phyloP scores from a whole-genome alignment of 2,329 filamentous ascomycete species.

The Monosporascus sp. region DNA sequence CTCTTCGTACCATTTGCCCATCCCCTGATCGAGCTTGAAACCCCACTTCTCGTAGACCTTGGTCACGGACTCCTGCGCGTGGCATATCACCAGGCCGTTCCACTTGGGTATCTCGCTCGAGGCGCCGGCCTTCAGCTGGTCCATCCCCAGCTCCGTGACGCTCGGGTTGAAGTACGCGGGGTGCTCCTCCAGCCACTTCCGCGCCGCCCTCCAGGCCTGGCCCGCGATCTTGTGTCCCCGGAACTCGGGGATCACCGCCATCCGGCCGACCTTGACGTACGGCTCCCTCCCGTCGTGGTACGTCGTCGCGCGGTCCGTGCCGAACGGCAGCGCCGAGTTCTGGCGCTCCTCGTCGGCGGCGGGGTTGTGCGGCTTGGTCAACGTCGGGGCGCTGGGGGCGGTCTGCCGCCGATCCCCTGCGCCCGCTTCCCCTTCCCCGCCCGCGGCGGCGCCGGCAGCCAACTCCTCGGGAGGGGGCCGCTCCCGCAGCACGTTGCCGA shows the following conservation, averaged over 20 bases:
- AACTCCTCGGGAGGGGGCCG: no score
- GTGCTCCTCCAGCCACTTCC: conserved; percentile 64
- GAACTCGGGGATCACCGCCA: conserved; percentile 65
- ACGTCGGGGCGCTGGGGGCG: conserved; percentile 8
- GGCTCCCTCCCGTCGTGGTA: conserved; percentile 61
- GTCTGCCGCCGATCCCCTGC: conserved; percentile 1
- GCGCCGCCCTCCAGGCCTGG: conserved; percentile 60
- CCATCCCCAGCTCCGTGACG: conserved; percentile 39
- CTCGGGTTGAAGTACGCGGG: conserved; percentile 50
- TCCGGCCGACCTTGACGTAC: conserved; percentile 76
- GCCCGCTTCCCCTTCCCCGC: conserved; percentile 8
- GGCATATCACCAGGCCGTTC: conserved; percentile 71
- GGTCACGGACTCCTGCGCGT: conserved; percentile 68
- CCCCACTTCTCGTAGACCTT: conserved; percentile 66
- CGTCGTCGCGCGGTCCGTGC: conserved; percentile 41
- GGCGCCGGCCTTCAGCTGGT: conserved; percentile 35
- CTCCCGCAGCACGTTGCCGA: conserved; percentile 35
- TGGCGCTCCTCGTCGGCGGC: conserved; percentile 15
- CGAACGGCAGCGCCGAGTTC: conserved; percentile 18
- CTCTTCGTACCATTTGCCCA: conserved; percentile 79
- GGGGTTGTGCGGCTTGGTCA: conserved; percentile 4
- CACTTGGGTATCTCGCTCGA: conserved; percentile 51
- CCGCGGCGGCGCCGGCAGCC: no score
- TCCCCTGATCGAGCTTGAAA: conserved; percentile 65
- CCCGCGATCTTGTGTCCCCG: conserved; percentile 61